Conservation (phyloP, 106 monocot species). For the Iris macrosiphon region DNA sequence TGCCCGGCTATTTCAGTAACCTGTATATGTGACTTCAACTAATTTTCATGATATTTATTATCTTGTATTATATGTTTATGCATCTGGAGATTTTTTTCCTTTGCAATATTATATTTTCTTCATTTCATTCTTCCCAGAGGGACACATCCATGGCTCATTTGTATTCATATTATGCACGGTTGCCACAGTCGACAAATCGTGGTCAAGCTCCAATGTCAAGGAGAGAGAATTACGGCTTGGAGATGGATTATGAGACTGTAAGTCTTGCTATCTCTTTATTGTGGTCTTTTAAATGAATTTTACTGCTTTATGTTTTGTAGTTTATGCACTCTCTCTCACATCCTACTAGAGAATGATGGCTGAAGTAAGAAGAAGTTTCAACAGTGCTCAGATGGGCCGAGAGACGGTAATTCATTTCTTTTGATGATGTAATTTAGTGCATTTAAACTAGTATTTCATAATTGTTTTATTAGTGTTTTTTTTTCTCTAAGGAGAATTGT, state of each 20-base stretch:
- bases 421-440: too few species aligned
- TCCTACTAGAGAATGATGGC: slow-evolving; percentile 4
- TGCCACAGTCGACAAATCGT: slow-evolving; percentile 13
- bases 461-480: too few species aligned
- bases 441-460: too few species aligned
- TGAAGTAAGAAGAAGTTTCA: slow-evolving; percentile 8
- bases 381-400: neutral
- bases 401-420: neutral
- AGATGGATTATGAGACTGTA: slow-evolving; percentile 41
- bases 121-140: slow-evolving; percentile 16
- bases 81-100: neutral
- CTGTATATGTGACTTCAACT: too few species aligned
- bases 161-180: slow-evolving; percentile 19
- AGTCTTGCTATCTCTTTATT: slow-evolving; percentile 2
- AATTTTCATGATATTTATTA: neutral
- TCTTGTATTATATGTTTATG: neutral
- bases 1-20: too few species aligned
- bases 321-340: slow-evolving; percentile 1
- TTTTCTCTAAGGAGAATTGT: too few species aligned
- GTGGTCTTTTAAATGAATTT: neutral
- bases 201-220: slow-evolving; percentile 14
- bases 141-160: slow-evolving; percentile 32
- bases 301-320: neutral
- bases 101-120: neutral
- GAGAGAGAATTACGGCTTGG: slow-evolving; percentile 20